A percentile compares a stretch with the other conserved stretches of the same genome.
These are phyloP conservation scores for Lactarius evosmus DNA, from an alignment of 768 basidiomycete species.

Conservation along the genomic window DNA sequence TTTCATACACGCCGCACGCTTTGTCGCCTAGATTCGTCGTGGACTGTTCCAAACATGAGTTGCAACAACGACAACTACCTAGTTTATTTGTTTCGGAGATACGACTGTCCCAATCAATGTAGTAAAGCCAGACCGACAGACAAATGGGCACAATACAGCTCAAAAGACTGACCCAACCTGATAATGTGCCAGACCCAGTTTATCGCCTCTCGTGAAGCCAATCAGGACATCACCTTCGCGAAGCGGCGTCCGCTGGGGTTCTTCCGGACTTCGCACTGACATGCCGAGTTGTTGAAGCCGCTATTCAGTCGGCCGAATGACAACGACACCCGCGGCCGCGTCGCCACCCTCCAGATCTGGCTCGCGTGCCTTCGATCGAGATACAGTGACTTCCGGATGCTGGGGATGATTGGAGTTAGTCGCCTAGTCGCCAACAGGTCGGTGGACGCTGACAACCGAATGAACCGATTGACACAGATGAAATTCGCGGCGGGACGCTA, in stretches of 20 bases:
- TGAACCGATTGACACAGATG: background rate
- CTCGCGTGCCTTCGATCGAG: constrained; percentile 42
- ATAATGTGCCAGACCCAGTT: background rate
- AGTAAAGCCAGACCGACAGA: background rate
- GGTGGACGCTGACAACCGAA: background rate
- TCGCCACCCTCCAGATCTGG: constrained; percentile 32
- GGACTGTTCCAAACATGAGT: constrained; percentile 13
- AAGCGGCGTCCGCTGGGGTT: background rate
- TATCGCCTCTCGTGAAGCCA: background rate
- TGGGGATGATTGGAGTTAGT: background rate
- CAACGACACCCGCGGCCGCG: constrained; percentile 35
- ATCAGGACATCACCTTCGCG: background rate
- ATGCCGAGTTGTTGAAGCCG: background rate
- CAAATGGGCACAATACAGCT: background rate
- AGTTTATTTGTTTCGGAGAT: constrained; percentile 8
- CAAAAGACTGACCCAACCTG: background rate
- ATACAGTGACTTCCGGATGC: background rate
- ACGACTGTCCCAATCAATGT: constrained; percentile 13
- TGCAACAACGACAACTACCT: constrained; percentile 2
- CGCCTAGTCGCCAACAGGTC: background rate
- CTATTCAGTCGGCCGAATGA: background rate
- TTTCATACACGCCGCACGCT: constrained; percentile 18
- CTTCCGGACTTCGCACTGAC: background rate
- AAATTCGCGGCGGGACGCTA: background rate
- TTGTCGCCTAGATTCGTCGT: constrained; percentile 17